Conservation (phyloP, 192 early-diverging fungal genomes). For the Endogone sp. region DNA sequence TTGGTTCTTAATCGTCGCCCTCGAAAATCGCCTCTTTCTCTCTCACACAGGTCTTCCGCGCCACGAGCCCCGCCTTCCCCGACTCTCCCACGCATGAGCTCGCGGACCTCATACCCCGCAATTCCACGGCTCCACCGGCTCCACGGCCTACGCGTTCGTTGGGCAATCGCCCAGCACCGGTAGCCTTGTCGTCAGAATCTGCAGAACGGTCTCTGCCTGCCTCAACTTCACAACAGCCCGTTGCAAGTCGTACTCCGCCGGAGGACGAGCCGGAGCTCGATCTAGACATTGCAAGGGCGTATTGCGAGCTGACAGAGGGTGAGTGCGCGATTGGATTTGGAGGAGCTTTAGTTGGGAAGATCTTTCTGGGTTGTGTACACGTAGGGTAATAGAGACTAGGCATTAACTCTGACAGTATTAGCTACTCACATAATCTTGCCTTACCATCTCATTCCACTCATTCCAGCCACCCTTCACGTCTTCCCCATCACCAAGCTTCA, state of each 20-base stretch:
- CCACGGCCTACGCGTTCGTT: background rate
- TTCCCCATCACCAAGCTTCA: slow-evolving; percentile 45
- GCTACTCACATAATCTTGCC: background rate
- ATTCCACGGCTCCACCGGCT: background rate
- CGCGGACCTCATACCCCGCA: background rate
- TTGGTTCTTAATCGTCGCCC: too few relatives aligned
- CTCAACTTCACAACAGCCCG: background rate
- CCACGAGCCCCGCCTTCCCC: background rate
- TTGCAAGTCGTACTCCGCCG: background rate
- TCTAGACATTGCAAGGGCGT: slow-evolving; percentile 36
- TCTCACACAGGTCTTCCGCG: background rate
- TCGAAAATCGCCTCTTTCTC: too few relatives aligned
- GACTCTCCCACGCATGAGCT: background rate
- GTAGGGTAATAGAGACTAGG: too few relatives aligned
- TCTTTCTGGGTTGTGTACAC: too few relatives aligned
- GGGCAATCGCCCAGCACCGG: background rate
- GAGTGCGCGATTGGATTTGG: background rate
- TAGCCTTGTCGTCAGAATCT: background rate
- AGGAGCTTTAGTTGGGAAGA: too few relatives aligned
- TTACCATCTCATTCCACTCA: background rate
- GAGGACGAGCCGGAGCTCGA: slow-evolving; percentile 30
- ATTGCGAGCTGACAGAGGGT: slow-evolving; percentile 37
- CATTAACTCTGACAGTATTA: too few relatives aligned
- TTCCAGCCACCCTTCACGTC: slow-evolving; percentile 41
- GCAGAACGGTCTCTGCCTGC: background rate